Percentiles rank a stretch among this genome's conserved stretches.
phyloP scores from a whole-genome alignment of 2,329 filamentous ascomycete genomes.

The Microdochium paspali region DNA sequence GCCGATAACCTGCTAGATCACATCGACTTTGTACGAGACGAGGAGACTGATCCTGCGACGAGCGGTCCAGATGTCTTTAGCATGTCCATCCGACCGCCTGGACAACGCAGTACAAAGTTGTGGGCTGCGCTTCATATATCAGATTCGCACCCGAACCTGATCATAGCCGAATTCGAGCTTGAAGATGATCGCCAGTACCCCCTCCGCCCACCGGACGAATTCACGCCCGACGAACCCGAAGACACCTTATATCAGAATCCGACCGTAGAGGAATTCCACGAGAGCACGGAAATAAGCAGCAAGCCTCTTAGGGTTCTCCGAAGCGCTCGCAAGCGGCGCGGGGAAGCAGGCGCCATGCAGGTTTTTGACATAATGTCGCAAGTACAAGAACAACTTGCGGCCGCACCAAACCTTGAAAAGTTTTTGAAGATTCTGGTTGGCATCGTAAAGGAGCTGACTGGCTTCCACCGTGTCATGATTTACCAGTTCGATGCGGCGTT shows the following conservation, averaged over 20 bases:
- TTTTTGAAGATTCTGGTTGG: slow-evolving; percentile 78
- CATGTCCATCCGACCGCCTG: slow-evolving; percentile 56
- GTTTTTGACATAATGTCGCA: slow-evolving; percentile 90
- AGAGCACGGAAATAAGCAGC: slow-evolving; percentile 68
- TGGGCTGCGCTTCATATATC: slow-evolving; percentile 85
- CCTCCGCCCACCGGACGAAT: slow-evolving; percentile 51
- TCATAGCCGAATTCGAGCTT: slow-evolving; percentile 83
- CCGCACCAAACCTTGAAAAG: slow-evolving; percentile 57
- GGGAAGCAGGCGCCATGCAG: slow-evolving; percentile 77
- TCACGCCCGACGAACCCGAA: slow-evolving; percentile 53
- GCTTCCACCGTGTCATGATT: slow-evolving; percentile 87
- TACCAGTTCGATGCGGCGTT: slow-evolving; percentile 80
- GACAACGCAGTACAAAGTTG: slow-evolving; percentile 51
- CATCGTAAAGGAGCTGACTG: slow-evolving; percentile 80
- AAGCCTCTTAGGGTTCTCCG: slow-evolving; percentile 69
- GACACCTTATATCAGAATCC: slow-evolving; percentile 68
- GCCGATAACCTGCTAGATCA: slow-evolving; percentile 77
- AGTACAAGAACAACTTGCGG: slow-evolving; percentile 76
- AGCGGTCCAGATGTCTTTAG: slow-evolving; percentile 86
- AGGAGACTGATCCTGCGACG: slow-evolving; percentile 62
- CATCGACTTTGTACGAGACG: slow-evolving; percentile 78
- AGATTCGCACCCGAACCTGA: slow-evolving; percentile 53
- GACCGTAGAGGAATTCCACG: slow-evolving; percentile 62
- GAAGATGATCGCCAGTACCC: slow-evolving; percentile 68
- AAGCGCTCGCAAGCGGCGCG: slow-evolving; percentile 64